phyloP scores from a whole-genome alignment of 352 stramenopile genomes.

The Hyaloperonospora brassicae region DNA sequence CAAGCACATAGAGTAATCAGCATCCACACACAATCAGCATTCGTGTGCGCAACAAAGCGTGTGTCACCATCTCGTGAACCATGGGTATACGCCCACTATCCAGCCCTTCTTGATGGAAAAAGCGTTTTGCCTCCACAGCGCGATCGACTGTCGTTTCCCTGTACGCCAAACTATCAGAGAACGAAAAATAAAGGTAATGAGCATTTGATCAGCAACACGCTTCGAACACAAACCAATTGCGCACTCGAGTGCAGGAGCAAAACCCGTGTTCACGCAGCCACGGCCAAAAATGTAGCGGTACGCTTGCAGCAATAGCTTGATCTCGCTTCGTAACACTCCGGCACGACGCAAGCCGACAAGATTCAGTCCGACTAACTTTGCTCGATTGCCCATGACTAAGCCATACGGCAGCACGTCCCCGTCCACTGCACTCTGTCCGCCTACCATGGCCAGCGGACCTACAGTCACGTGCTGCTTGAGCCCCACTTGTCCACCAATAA shows the following conservation, averaged over 20 bases:
- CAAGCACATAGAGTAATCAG: conserved; percentile 5
- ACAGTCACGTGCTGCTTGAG: conserved; percentile 74
- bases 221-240: conserved; percentile 2
- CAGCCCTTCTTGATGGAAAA: conserved; percentile 40
- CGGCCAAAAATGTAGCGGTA: conserved; percentile 73
- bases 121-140: conserved; percentile 44
- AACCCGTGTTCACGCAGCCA: conserved; percentile 49
- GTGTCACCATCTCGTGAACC: conserved; percentile 49
- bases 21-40: background rate
- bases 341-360: conserved; percentile 61
- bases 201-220: background rate
- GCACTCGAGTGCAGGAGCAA: conserved; percentile 67
- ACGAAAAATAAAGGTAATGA: background rate
- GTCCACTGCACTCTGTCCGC: conserved; percentile 74
- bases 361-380: conserved; percentile 70
- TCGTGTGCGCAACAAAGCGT: background rate
- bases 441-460: conserved; percentile 66
- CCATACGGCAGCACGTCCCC: conserved; percentile 76
- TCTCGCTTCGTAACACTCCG: conserved; percentile 49
- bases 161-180: conserved; percentile 34
- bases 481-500: conserved; percentile 69
- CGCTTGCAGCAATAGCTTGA: conserved; percentile 69
- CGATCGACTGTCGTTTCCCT: conserved; percentile 47
- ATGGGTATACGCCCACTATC: conserved; percentile 27
- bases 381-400: conserved; percentile 62